Base-by-base conservation (phyloP, 139 green algal species). In the Coccomyxa sp. region DNA sequence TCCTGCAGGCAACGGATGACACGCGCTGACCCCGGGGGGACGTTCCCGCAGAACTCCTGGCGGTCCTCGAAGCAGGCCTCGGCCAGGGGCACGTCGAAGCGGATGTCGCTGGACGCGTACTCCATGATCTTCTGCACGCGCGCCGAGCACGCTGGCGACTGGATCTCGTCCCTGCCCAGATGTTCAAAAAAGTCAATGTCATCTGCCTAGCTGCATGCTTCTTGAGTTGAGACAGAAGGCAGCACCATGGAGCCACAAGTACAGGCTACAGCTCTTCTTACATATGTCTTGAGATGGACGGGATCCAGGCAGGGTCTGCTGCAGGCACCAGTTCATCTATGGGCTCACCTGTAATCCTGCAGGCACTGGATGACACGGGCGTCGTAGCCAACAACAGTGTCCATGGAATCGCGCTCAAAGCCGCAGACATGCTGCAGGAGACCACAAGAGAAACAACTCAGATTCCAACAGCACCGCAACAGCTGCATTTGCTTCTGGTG, bases 1-100 rank as follows among this genome's bases (percentile, higher is more conserved):
- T 90, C 90, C 84, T 94, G 91, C 51, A 98, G 87, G 85, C 94
- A 98, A 77, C 91, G 87, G 79, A 98, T 96, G 30, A 98, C 94
- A 0, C 95, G 91, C 0, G 93, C 92, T 4, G 93, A 96, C 17
- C 93, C 93, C 81, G 93, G 89, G 58, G 82, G 57, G 15, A 85
- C 77, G 25, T 76, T 68, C 17, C 17, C 27, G 81, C 85, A 88
- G 38, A 85, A 82, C 57, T 81, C 51, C 51, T 63, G 30, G 31
- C 85, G 81, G 81, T 88, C 85, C 18, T 88, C 81, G 59, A 84
- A 89, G 89, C 94, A 97, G 3, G 90, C 90, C 30, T 94, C 87
- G 0, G 91, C 91, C 28, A 98, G 86, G 0, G 91, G 88, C 14
- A 91, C 87, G 68, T 97, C 89, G 66, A 98, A 97, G 18, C 95